Evolutionary conservation across 768 basidiomycete genomes (phyloP).

Genomic region (Paxillus rubicundulus): DNA sequence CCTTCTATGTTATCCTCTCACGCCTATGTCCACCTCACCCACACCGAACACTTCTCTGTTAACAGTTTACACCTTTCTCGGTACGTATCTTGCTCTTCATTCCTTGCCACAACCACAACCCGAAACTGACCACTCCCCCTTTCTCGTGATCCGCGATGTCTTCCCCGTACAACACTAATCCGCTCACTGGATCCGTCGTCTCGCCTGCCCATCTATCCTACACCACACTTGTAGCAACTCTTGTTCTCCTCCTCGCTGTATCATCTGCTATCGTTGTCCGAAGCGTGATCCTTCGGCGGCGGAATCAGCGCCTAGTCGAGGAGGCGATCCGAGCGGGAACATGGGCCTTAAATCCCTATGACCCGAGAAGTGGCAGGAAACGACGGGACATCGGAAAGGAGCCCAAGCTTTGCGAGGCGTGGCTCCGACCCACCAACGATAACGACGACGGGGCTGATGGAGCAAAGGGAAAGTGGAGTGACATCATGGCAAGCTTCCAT

Average conservation of each 20-base stretch:
- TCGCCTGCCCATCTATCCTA: slow-evolving; percentile 20
- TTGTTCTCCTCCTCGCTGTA: slow-evolving; percentile 65
- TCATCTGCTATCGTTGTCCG: slow-evolving; percentile 66
- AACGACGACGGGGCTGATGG: slow-evolving; percentile 12
- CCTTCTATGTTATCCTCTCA: slow-evolving; percentile 1
- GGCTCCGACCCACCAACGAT: slow-evolving; percentile 9
- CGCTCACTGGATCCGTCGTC: slow-evolving; percentile 2
- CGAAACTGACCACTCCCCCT: background rate
- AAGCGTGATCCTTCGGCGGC: slow-evolving; percentile 60
- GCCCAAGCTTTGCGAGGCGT: slow-evolving; percentile 30
- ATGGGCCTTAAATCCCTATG: slow-evolving; percentile 41
- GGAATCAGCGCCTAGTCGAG: slow-evolving; percentile 56
- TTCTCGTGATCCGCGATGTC: slow-evolving; percentile 15
- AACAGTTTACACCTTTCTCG: slow-evolving; percentile 34
- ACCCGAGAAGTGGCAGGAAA: slow-evolving; percentile 14
- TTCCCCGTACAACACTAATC: background rate
- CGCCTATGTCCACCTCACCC: background rate
- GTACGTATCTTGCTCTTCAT: slow-evolving; percentile 14
- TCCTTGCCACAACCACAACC: background rate
- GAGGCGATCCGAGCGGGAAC: slow-evolving; percentile 67
- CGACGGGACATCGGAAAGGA: slow-evolving; percentile 31
- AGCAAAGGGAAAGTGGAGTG: slow-evolving; percentile 27
- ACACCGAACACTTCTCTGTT: background rate
- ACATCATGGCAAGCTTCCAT: slow-evolving; percentile 25
- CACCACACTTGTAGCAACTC: slow-evolving; percentile 56